Base-by-base conservation (phyloP, 331 rosid species). In the Quercus tomentella region DNA sequence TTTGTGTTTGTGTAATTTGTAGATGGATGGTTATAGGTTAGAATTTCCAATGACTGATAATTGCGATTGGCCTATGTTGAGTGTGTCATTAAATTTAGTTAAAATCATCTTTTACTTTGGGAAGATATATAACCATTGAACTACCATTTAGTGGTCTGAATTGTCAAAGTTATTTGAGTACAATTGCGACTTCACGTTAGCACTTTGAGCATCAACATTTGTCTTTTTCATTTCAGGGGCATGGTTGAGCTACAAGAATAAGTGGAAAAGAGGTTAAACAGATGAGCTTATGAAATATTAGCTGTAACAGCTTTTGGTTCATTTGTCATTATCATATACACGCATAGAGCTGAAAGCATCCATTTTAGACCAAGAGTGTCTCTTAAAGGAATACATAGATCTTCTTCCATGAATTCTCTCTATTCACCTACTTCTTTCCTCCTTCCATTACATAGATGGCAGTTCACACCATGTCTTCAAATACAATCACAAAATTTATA, bases 381-480 rank as follows among this genome's bases (percentile, higher is more conserved):
- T 43, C 2, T 23, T 25, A 52, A 28, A 49, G 75, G 65, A 37
- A 26, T 68, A 81, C 49, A 23, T 18, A 14, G 20, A 1, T 60
- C 25, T 23, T 82, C 56, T 69, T 60, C 91, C 80, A 94, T 94
- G 98, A 92, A 84, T 86, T 94, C 92, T 33, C 35, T 82, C 16
- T 78, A 83, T 58, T 70, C 74, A 72, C 57, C 82, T 26, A 86
- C 82, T 72, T 82, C 84, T 79, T 12, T 80, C 63, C 78, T 70
- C 43, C 70, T 54, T 63, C 62, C 83, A 21, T 74, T 85, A 28
- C 76, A 89, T 65, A 57, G 65, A 70, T 62, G 56, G 79, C 88
- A 58, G 25, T 74, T 75, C 73, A 81, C 55, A 63, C 77, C 83
- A 35, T 49, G 37, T 79, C 82, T 62, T 77, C 93, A 77, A 56